A percentile compares a stretch with the other conserved stretches of the same genome.
Conservation (phyloP, 2,329 filamentous ascomycete species). For the Fusarium udum region DNA sequence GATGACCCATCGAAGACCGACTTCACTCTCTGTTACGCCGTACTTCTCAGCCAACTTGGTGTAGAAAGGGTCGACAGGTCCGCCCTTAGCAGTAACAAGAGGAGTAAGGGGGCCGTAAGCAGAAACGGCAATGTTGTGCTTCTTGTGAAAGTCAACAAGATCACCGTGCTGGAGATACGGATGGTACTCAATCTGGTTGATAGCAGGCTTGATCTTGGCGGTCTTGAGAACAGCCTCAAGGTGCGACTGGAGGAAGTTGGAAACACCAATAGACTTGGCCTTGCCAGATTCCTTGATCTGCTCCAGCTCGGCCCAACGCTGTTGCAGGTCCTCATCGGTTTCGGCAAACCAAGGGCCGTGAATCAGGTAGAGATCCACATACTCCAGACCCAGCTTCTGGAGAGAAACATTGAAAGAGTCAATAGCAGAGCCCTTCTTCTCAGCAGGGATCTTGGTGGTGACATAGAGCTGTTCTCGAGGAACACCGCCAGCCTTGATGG, state of each 20-base stretch:
- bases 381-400: constrained; percentile 71
- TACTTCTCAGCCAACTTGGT: constrained; percentile 65
- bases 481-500: constrained; percentile 73
- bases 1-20: constrained; percentile 68
- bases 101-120: constrained; percentile 67
- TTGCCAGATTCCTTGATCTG: constrained; percentile 73
- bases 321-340: constrained; percentile 63
- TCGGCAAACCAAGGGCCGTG: constrained; percentile 66
- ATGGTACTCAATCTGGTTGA: constrained; percentile 86
- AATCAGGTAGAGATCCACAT: constrained; percentile 77
- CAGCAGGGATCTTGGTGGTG: constrained; percentile 65
- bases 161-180: constrained; percentile 75
- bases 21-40: constrained; percentile 62
- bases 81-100: constrained; percentile 57
- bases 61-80: constrained; percentile 64
- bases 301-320: constrained; percentile 68
- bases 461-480: constrained; percentile 76
- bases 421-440: constrained; percentile 52
- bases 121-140: constrained; percentile 65
- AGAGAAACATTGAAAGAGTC: constrained; percentile 69
- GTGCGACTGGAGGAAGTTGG: constrained; percentile 72
- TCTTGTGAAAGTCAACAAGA: constrained; percentile 65
- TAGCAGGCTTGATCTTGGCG: constrained; percentile 69
- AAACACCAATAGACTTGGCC: constrained; percentile 77
- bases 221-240: constrained; percentile 66